phyloP scores from a whole-genome alignment of 495 filamentous ascomycete species.

The Penicillium cinerascens region DNA sequence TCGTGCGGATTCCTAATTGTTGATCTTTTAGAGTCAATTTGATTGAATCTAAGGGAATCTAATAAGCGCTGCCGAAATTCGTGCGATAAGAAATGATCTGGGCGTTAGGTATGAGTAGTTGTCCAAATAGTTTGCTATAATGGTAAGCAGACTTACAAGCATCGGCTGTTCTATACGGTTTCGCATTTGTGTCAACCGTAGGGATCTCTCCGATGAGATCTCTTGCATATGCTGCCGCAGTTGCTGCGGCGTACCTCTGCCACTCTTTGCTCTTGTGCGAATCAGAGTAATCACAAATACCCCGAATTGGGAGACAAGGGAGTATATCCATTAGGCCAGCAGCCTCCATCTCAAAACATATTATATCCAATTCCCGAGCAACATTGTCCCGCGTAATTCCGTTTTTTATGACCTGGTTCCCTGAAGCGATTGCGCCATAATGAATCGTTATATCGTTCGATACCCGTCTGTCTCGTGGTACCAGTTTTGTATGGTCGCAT shows the following conservation, averaged over 20 bases:
- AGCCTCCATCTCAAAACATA: slow-evolving; percentile 49
- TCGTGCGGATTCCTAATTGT: slow-evolving; percentile 24
- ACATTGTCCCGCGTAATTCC: slow-evolving; percentile 28
- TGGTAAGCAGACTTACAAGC: not conserved
- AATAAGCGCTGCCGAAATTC: slow-evolving; percentile 14
- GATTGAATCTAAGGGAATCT: slow-evolving; percentile 28
- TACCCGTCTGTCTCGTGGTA: slow-evolving; percentile 1
- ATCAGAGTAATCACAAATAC: slow-evolving; percentile 38
- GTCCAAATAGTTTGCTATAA: not conserved
- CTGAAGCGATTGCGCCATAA: slow-evolving; percentile 43
- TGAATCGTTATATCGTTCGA: slow-evolving; percentile 24
- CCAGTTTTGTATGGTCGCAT: slow-evolving; percentile 13
- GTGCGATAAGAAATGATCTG: slow-evolving; percentile 9
- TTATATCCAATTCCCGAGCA: slow-evolving; percentile 16
- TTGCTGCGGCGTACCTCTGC: slow-evolving; percentile 32
- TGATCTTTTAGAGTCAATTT: slow-evolving; percentile 23
- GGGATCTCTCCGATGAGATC: slow-evolving; percentile 25
- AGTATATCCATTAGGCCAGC: slow-evolving; percentile 36
- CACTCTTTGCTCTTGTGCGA: slow-evolving; percentile 36
- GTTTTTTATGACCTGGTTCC: slow-evolving; percentile 37
- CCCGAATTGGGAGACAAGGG: slow-evolving; percentile 31
- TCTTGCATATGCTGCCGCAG: slow-evolving; percentile 33
- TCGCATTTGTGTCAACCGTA: not conserved
- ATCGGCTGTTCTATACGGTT: not conserved
- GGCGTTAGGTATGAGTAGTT: not conserved